Base-by-base conservation (phyloP, 305 asterid species). In the Fraxinus platypoda region DNA sequence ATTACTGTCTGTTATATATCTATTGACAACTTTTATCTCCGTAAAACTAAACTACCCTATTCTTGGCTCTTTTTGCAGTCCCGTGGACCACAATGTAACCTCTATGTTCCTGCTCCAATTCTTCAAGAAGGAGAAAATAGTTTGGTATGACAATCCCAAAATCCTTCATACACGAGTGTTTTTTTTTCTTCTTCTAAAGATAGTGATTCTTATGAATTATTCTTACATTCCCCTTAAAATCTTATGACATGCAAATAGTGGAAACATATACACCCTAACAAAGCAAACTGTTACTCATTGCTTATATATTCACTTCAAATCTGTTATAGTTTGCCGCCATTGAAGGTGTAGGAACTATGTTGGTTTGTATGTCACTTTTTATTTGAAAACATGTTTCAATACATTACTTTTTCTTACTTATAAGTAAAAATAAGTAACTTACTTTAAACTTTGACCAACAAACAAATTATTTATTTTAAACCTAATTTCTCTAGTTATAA, bases 21-120 rank as follows among this genome's bases (percentile, higher is more conserved):
- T 81, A 38, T 15, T 76, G 21, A 21, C 41, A 31, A 21, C 28
- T 64, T 80, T 15, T 78, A 23, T 6, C 52, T 59, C 11, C 31
- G 13, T 26, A 73, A 54, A 76, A 46, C 72, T 74, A 26, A 76
- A 68, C 46, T 49, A 26, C 62, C 19, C 21, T 77, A 80, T 43
- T 59, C 54, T 76, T 82, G 84, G 81, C 72, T 85, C 77, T n/a
- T 84, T 82, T 84, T 85, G 87, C 94, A 95, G 99, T 88, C 94
- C 33, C 87, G 80, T 81, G 97, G 99, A 62, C 99, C 99, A 8
- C 99, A 94, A 30, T 95, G 99, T 89, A 93, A 88, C 85, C 95
- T 95, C 78, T 95, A 94, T 74, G 91, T 94, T 73, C 97, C 97
- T 70, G 97, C 96, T 81, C 98, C 99, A 49, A 80, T 95, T 76